Conservation (phyloP, 495 filamentous ascomycete species). For the Tuber brumale region DNA sequence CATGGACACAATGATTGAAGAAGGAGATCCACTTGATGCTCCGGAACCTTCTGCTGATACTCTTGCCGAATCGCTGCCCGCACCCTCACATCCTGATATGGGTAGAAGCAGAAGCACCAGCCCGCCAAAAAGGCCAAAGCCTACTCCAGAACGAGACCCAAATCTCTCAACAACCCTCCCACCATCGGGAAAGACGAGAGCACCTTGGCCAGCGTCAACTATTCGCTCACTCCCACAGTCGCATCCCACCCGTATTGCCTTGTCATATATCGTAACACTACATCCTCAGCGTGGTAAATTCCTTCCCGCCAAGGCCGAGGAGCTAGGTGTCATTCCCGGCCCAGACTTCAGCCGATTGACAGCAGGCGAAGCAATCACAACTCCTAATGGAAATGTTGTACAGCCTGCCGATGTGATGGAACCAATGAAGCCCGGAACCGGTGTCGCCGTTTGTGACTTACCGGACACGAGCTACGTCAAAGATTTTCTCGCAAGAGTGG, state of each 20-base stretch:
- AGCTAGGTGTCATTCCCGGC: constrained; percentile 52
- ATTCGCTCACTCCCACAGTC: constrained; percentile 60
- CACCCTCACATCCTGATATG: not conserved
- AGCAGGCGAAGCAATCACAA: constrained; percentile 49
- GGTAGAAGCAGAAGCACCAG: constrained; percentile 5
- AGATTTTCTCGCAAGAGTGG: constrained; percentile 57
- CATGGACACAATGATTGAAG: constrained; percentile 39
- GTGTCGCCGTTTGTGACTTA: constrained; percentile 74
- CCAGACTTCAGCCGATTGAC: constrained; percentile 51
- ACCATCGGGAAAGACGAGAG: constrained; percentile 41
- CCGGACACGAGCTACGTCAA: constrained; percentile 62
- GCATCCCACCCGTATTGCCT: constrained; percentile 54
- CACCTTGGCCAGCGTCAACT: constrained; percentile 74
- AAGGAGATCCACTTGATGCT: not conserved
- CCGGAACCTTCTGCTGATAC: not conserved
- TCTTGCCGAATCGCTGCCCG: not conserved
- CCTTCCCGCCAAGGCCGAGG: constrained; percentile 54
- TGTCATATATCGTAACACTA: constrained; percentile 78
- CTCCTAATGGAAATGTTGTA: constrained; percentile 53
- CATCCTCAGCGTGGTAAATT: constrained; percentile 77
- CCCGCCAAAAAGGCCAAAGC: constrained; percentile 8
- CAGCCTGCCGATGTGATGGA: constrained; percentile 54
- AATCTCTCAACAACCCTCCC: constrained; percentile 34
- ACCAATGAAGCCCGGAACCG: constrained; percentile 48
- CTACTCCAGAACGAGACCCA: constrained; percentile 11